phyloP scores from a whole-genome alignment of 257 asterid species.

The Solanum sitiens region DNA sequence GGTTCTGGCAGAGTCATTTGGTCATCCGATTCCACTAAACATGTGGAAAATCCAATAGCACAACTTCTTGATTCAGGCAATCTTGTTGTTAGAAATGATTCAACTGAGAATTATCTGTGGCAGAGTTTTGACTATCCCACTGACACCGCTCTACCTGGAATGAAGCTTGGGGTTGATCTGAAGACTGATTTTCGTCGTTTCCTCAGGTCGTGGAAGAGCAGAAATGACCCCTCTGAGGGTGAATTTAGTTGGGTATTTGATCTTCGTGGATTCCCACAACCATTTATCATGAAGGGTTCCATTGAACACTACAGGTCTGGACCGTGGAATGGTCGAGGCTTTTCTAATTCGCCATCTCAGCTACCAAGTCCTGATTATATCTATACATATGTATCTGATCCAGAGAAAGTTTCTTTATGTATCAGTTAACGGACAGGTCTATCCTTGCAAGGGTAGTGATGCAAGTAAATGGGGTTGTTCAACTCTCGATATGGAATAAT shows the following conservation, averaged over 20 bases:
- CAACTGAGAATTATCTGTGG: conserved; percentile 7
- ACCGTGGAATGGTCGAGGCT: conserved; percentile 17
- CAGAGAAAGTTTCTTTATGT: conserved; percentile 1
- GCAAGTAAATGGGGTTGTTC: conserved; percentile 4
- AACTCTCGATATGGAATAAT: conserved; percentile 16
- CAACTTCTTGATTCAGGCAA: conserved; percentile 28
- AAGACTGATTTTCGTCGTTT: conserved; percentile 10
- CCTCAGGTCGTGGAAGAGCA: conserved; percentile 23
- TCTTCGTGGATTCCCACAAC: conserved; percentile 14
- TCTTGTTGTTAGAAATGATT: conserved; percentile 12
- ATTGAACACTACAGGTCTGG: conserved; percentile 8
- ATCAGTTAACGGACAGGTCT: conserved; percentile 10
- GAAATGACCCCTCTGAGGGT: conserved; percentile 23
- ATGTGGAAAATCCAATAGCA: conserved; percentile 1
- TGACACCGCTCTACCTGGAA: conserved; percentile 28
- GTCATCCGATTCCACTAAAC: conserved; percentile 11
- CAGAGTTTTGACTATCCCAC: conserved; percentile 34
- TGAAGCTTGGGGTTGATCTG: conserved; percentile 31
- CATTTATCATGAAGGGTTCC: conserved; percentile 9
- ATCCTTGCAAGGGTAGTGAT: conserved; percentile 19
- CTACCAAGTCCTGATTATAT: neutral
- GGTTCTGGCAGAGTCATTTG: conserved; percentile 9
- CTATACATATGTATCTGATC: conserved; percentile 1
- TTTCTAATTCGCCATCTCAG: conserved; percentile 3
- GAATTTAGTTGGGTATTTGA: conserved; percentile 4